Percentiles rank a stretch among this genome's conserved stretches.
Conservation (phyloP, 169 alveolate species). For the Perkinsus chesapeaki region DNA sequence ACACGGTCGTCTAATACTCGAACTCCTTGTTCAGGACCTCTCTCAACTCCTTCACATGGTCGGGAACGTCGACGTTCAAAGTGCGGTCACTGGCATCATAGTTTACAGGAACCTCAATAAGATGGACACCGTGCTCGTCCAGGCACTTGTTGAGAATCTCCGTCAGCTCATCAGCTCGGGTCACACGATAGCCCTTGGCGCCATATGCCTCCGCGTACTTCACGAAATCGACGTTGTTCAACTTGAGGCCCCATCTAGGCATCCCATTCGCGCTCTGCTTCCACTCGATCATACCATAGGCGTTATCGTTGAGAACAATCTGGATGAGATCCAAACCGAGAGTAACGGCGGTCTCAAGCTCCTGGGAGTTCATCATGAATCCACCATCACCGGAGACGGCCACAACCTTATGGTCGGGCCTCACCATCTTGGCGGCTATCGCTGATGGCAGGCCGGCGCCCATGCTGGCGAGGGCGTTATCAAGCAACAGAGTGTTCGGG, state of each 20-base stretch:
- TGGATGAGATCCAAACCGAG: not conserved
- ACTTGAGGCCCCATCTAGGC: not conserved
- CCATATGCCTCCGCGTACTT: not conserved
- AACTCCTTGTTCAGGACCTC: not conserved
- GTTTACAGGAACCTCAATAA: not conserved
- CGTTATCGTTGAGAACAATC: not conserved
- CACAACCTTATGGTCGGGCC: not conserved
- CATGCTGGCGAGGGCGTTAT: not conserved
- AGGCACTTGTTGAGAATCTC: not conserved
- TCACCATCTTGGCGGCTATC: not conserved
- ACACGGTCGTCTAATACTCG: not conserved
- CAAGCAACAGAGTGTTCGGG: not conserved
- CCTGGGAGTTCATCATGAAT: not conserved
- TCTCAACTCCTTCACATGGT: not conserved
- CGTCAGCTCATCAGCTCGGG: not conserved
- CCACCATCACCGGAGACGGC: not conserved
- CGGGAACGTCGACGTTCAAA: not conserved
- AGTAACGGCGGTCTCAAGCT: not conserved
- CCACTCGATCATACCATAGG: not conserved
- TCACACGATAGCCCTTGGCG: not conserved
- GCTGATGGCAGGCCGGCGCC: not conserved
- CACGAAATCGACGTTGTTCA: not conserved
- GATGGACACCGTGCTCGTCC: not conserved
- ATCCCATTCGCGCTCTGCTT: not conserved
- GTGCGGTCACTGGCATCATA: not conserved